These are phyloP conservation scores for Camellia sinensis DNA, from an alignment of 148 eudicot species.

Conservation along the genomic window DNA sequence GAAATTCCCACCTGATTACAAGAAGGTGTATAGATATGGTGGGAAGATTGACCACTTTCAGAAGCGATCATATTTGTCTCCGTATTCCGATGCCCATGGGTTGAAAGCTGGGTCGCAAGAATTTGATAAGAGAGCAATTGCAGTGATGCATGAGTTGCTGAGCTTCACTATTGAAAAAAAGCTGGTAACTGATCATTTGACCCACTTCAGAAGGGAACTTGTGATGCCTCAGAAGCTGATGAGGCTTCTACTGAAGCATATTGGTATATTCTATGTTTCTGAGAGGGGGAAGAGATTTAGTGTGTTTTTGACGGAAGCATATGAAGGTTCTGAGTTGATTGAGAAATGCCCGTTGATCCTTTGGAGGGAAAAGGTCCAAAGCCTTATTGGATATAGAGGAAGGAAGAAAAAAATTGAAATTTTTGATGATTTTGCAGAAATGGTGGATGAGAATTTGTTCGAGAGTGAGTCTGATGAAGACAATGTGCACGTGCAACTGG, in stretches of 20 bases:
- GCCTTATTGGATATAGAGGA: constrained; percentile 67
- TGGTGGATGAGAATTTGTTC: constrained; percentile 47
- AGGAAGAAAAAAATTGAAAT: constrained; percentile 53
- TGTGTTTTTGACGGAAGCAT: constrained; percentile 85
- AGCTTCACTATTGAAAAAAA: constrained; percentile 87
- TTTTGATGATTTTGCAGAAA: constrained; percentile 51
- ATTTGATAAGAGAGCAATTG: constrained; percentile 88
- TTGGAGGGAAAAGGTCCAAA: constrained; percentile 84
- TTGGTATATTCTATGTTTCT: constrained; percentile 94
- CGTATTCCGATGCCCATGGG: constrained; percentile 75
- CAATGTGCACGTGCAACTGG: constrained; percentile 22
- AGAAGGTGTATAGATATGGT: constrained; percentile 59
- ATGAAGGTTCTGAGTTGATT: constrained; percentile 78
- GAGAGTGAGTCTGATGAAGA: constrained; percentile 61
- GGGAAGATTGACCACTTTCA: constrained; percentile 74
- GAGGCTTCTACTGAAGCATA: constrained; percentile 87
- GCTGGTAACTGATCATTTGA: constrained; percentile 84
- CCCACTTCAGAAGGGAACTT: constrained; percentile 83
- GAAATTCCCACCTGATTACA: constrained; percentile 67
- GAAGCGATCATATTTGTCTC: constrained; percentile 70
- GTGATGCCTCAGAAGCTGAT: constrained; percentile 94
- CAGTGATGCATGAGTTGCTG: constrained; percentile 90
- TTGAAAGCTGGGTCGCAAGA: constrained; percentile 69
- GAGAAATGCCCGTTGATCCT: constrained; percentile 69
- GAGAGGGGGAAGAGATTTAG: constrained; percentile 93